A percentile compares a stretch with the other conserved stretches of the same genome.
phyloP scores from a whole-genome alignment of 441 rosid genomes.

The Euphorbia schlechtendalii region DNA sequence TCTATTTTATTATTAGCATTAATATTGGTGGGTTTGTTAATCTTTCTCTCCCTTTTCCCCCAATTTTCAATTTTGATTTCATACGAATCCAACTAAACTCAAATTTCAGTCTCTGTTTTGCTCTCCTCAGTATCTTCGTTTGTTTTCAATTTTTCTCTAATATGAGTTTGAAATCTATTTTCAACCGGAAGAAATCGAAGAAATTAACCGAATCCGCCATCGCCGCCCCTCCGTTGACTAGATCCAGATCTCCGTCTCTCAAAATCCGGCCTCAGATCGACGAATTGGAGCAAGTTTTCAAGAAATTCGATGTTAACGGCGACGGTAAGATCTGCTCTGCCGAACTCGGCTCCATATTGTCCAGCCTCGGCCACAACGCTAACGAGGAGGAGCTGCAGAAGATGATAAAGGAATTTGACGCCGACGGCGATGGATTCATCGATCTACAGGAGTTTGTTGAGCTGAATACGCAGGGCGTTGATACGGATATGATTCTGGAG shows the following conservation, averaged over 20 bases:
- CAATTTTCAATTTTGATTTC: no score
- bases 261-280: neutral
- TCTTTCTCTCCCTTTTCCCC: no score
- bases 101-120: no score
- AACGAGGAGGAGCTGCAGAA: constrained; percentile 55
- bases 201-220: no score
- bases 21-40: no score
- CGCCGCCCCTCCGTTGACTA: neutral
- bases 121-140: no score
- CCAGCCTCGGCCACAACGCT: constrained; percentile 57
- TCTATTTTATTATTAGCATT: no score
- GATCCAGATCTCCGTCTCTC: neutral
- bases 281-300: neutral
- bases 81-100: no score
- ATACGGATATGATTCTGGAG: constrained; percentile 50
- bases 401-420: constrained; percentile 60
- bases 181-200: no score
- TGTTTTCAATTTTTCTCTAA: no score
- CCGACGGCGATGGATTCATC: constrained; percentile 78
- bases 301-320: neutral
- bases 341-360: constrained; percentile 34
- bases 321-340: neutral
- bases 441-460: constrained; percentile 76
- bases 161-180: no score
- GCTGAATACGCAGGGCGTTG: constrained; percentile 75